These are phyloP conservation scores for Ehretia macrophylla DNA, from an alignment of 257 asterid species.

Conservation along the genomic window DNA sequence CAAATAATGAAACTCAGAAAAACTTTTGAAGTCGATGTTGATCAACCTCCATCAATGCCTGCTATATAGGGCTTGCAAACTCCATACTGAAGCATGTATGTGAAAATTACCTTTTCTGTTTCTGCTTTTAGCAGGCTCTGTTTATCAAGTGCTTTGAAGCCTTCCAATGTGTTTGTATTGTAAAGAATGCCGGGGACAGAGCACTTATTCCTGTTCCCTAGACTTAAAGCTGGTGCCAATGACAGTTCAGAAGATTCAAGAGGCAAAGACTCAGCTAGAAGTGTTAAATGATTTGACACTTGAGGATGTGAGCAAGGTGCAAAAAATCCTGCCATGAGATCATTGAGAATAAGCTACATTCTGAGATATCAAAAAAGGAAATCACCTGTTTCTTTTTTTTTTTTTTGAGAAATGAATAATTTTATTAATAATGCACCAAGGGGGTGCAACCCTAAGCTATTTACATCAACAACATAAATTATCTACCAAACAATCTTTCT, in stretches of 20 bases:
- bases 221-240: slow-evolving; percentile 22
- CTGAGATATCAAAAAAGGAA: background rate
- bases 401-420: too few relatives aligned
- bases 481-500: too few relatives aligned
- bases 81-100: background rate
- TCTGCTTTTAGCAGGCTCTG: slow-evolving; percentile 57
- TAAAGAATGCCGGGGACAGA: slow-evolving; percentile 80
- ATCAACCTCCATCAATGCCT: background rate
- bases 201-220: slow-evolving; percentile 85
- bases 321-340: slow-evolving; percentile 59
- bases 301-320: slow-evolving; percentile 80
- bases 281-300: slow-evolving; percentile 74
- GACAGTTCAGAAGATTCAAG: slow-evolving; percentile 44
- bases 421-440: too few relatives aligned
- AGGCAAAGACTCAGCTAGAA: slow-evolving; percentile 80
- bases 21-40: background rate
- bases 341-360: slow-evolving; percentile 12
- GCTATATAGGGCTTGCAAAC: background rate
- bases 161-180: slow-evolving; percentile 86
- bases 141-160: slow-evolving; percentile 70
- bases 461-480: too few relatives aligned
- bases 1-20: background rate
- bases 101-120: slow-evolving; percentile 55
- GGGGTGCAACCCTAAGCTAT: too few relatives aligned
- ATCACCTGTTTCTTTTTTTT: too few relatives aligned